Evolutionary conservation across 805 yeast species (phyloP).

Genomic region (Candida xiaguanensis): DNA sequence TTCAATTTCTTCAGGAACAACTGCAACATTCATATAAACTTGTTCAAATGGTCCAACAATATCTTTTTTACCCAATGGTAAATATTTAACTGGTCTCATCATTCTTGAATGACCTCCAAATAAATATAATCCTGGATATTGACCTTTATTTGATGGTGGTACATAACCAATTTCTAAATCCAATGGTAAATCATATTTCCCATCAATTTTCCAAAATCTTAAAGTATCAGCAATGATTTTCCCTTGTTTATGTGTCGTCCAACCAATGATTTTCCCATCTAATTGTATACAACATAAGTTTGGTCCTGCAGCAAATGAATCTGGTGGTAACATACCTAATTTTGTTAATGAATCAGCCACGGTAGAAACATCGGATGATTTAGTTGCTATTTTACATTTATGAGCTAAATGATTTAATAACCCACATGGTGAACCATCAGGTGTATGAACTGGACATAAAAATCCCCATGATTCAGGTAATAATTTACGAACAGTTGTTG

Average conservation of each 20-base stretch:
- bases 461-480: slow-evolving; percentile 99
- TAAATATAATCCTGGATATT: slow-evolving; percentile 90
- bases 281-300: slow-evolving; percentile 84
- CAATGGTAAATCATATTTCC: slow-evolving; percentile 69
- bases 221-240: slow-evolving; percentile 81
- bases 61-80: slow-evolving; percentile 80
- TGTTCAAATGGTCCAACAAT: slow-evolving; percentile 97
- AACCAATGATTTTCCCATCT: slow-evolving; percentile 90
- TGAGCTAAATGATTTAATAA: slow-evolving; percentile 93
- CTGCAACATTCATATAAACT: slow-evolving; percentile 94
- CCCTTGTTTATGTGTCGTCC: slow-evolving; percentile 91
- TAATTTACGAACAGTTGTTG: slow-evolving; percentile 94
- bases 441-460: slow-evolving; percentile 98
- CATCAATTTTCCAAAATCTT: slow-evolving; percentile 89
- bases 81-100: slow-evolving; percentile 92
- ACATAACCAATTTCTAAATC: slow-evolving; percentile 93
- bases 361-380: slow-evolving; percentile 65
- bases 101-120: slow-evolving; percentile 93
- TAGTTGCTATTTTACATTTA: slow-evolving; percentile 84
- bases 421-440: slow-evolving; percentile 99
- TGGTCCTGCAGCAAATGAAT: slow-evolving; percentile 85
- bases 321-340: slow-evolving; percentile 80
- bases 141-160: slow-evolving; percentile 94
- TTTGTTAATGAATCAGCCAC: slow-evolving; percentile 64
- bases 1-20: slow-evolving; percentile 86